Base-by-base conservation (phyloP, 1,139 yeast species). In the Blastobotrys elegans region DNA sequence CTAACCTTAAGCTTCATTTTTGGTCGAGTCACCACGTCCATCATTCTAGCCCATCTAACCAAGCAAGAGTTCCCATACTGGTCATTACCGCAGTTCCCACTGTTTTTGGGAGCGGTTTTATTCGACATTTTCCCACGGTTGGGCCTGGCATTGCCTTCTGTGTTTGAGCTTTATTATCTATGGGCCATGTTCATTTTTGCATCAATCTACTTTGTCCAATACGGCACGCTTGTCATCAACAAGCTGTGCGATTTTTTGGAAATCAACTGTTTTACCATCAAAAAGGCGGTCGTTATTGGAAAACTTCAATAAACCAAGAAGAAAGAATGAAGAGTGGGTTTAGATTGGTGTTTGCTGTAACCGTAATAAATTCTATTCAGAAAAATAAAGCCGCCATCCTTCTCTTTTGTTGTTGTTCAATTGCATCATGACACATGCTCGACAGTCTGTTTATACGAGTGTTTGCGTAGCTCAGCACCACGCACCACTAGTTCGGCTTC, bases 1-100 rank as follows among this genome's bases (percentile, higher is more conserved):
- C 62, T 83, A 48, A 74, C 84, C 3, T 74, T 80, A 53, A 85
- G 92, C 4, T 82, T 82, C 57, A 70, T 77, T 10, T 88, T 84
- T 50, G 92, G 90, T 10, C 73, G 92, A 57, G 78, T 82, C 54
- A 68, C 74, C 6, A 71, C 75, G 1, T 59, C 70, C 24, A 65
- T 71, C 40, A 84, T 84, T 56, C 70, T 82, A 54, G 84, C 84
- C 14, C 94, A 84, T 64, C 75, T 84, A 57, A 83, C 92, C 30
- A 64, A 76, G 44, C 89, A 82, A 61, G 66, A 69, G 16, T 84
- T 82, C 70, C 94, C 94, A 22, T 59, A 58, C 49, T 63, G 69
- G 65, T 66, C 67, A 26, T 47, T 68, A 31, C 64, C 70, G 16
- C 55, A 65, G 56, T 51, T 67, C 16, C 69, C 72, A 14, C 59